A percentile compares a stretch with the other conserved stretches of the same genome.
Conservation (phyloP, 345 rosid species). For the Erodium maritimum region DNA sequence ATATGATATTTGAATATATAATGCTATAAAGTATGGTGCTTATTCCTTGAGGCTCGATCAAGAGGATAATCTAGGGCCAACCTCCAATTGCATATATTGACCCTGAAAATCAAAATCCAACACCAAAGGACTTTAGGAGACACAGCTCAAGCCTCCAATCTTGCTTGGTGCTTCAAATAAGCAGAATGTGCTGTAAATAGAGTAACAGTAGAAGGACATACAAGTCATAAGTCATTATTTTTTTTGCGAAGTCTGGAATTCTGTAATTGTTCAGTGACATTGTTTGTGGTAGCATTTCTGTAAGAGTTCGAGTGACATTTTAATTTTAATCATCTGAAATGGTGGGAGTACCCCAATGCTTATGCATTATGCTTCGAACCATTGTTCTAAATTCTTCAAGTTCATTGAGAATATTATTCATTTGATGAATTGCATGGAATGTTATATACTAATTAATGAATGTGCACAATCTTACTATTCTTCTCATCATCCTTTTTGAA, state of each 20-base stretch:
- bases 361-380: neutral
- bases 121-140: neutral
- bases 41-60: too few species aligned
- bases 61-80: too few species aligned
- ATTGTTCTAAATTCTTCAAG: neutral
- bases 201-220: neutral
- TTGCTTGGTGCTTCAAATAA: neutral
- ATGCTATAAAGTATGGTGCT: too few species aligned
- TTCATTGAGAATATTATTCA: neutral
- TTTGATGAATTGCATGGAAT: neutral
- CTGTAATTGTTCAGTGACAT: neutral
- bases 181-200: neutral
- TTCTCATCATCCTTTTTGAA: conserved; percentile 8
- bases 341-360: neutral
- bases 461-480: too few species aligned
- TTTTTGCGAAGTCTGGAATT: neutral
- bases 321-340: neutral
- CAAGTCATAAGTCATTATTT: too few species aligned
- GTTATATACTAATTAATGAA: too few species aligned
- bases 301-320: neutral
- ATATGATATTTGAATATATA: too few species aligned
- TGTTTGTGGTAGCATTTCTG: neutral
- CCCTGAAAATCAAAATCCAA: too few species aligned
- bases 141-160: neutral
- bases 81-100: too few species aligned